Base-by-base conservation (phyloP, 805 yeast species). In the Candida suzukii region DNA sequence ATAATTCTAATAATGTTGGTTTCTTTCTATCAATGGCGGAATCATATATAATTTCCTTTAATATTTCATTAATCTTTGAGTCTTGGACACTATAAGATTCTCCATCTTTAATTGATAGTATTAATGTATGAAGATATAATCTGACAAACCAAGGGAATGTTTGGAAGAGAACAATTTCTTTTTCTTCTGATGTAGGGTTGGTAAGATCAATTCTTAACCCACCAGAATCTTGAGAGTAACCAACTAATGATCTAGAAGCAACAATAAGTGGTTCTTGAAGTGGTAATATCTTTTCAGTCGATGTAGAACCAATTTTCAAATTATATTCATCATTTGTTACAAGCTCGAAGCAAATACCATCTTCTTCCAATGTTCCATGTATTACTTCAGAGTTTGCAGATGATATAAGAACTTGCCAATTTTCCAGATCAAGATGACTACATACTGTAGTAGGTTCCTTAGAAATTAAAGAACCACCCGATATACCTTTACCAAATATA, bases 121-220 rank as follows among this genome's bases (percentile, higher is more conserved):
- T 57, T 42, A 88, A 61, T 0, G 95, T 78, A 50, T 87, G 88
- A 34, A 93, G 61, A 54, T 84, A 93, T 2, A 87, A 61, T 49
- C 91, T 75, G 78, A 88, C 81, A 58, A 77, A 93, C 98, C 98
- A 93, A 0, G 99, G 99, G 24, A 88, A 66, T 0, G 88, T 71
- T 58, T 93, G 97, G 50, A 79, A 81, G 51, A 85, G 84, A 1
- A 78, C 61, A 36, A 90, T 67, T 2, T 61, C 59, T 3, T 78
- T 70, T 1, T 74, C 61, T 5, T 63, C 59, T 3, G 47, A 49
- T 0, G 78, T 63, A 1, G 88, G 85, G 56, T 91, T 93, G n/a
- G 66, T 65, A 52, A 91, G 73, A 11, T 80, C 84, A 0, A 84
- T 75, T 56, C 96, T 78, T 46, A 91, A 69, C 0, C 96, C 96